These are phyloP conservation scores for Firmiana major DNA, from an alignment of 345 rosid genomes.

Conservation along the genomic window DNA sequence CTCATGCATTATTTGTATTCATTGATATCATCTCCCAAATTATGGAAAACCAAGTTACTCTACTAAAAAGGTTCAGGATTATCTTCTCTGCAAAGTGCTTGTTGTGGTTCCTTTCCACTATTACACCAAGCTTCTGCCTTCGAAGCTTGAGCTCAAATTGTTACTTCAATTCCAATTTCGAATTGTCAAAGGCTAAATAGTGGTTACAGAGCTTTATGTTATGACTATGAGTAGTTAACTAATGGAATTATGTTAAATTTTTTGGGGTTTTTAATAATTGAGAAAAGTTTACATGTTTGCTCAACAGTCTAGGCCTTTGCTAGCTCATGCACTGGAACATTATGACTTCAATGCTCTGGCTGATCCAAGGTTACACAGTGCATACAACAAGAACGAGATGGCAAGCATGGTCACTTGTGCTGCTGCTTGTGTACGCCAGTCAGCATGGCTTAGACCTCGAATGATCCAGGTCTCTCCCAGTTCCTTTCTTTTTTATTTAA, in stretches of 20 bases:
- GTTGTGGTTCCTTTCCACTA: too few species aligned
- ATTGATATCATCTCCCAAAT: neutral
- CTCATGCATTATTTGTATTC: neutral
- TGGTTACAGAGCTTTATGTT: neutral
- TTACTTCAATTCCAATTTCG: neutral
- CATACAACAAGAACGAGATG: constrained; percentile 49
- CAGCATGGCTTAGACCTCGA: constrained; percentile 65
- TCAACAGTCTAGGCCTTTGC: constrained; percentile 65
- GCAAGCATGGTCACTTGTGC: constrained; percentile 64
- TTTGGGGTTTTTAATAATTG: neutral
- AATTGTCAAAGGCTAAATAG: neutral
- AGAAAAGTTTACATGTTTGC: neutral
- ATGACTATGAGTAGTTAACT: too few species aligned
- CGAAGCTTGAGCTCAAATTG: neutral
- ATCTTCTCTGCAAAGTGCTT: too few species aligned
- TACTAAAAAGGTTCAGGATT: too few species aligned
- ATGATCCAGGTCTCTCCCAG: constrained; percentile 66
- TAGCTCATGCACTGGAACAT: constrained; percentile 37
- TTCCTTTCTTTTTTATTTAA: neutral
- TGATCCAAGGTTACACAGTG: constrained; percentile 45
- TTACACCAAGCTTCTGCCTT: too few species aligned
- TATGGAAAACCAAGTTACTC: too few species aligned
- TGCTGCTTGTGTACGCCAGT: constrained; percentile 72
- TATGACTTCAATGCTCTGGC: constrained; percentile 32
- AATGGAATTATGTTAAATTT: too few species aligned